Evolutionary conservation across 2,329 filamentous ascomycete species (phyloP).

Genomic region (Aspergillus sp.): DNA sequence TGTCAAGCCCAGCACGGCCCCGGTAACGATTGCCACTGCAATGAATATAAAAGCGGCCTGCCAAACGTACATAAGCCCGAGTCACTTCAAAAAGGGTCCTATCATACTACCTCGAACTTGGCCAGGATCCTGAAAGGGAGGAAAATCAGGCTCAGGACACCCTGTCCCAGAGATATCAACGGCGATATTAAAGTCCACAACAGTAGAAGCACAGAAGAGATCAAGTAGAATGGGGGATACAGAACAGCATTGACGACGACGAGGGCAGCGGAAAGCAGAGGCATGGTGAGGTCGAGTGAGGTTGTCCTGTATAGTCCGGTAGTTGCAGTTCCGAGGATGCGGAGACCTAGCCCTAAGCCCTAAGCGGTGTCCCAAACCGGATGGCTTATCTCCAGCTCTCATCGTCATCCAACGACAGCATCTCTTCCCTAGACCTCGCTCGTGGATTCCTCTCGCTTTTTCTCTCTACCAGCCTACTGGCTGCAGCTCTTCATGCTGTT

Average conservation of each 20-base stretch:
- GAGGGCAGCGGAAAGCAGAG: slow-evolving; percentile 6
- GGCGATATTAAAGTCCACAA: slow-evolving; percentile 36
- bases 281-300: slow-evolving; percentile 3
- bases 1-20: slow-evolving; percentile 52
- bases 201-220: slow-evolving; percentile 14
- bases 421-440: slow-evolving; percentile 5
- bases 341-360: neutral
- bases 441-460: slow-evolving; percentile 1
- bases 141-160: slow-evolving; percentile 31
- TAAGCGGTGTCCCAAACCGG: neutral
- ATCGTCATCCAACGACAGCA: slow-evolving; percentile 2
- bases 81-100: too few relatives aligned
- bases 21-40: slow-evolving; percentile 57
- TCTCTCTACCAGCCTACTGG: slow-evolving; percentile 7
- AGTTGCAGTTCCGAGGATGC: too few relatives aligned
- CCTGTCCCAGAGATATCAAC: slow-evolving; percentile 39
- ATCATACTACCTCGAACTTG: slow-evolving; percentile 50
- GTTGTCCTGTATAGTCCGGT: neutral
- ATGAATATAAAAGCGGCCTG: slow-evolving; percentile 47
- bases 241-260: slow-evolving; percentile 4
- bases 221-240: slow-evolving; percentile 9
- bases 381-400: neutral
- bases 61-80: slow-evolving; percentile 2
- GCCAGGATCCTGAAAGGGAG: slow-evolving; percentile 44
- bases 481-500: slow-evolving; percentile 15